phyloP scores from a whole-genome alignment of 208 protist genomes.

The Leishmania mexicana region DNA sequence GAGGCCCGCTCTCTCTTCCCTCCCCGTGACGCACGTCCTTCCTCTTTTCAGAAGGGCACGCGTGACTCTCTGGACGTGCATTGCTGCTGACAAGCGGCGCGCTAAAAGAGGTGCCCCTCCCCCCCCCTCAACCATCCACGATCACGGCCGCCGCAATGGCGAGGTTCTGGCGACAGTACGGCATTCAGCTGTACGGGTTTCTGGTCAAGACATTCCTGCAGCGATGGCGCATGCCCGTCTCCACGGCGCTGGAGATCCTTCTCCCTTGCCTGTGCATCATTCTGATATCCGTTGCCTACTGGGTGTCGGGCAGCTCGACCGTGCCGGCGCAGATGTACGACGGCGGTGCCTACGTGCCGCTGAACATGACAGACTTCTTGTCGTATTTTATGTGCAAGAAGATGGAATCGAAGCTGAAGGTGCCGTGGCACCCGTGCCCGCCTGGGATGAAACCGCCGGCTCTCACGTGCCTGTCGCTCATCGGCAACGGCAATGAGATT shows the following conservation, averaged over 20 bases:
- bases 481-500: constrained; percentile 38
- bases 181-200: constrained; percentile 68
- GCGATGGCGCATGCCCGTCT: constrained; percentile 51
- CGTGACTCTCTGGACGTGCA: neutral
- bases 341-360: constrained; percentile 2
- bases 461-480: constrained; percentile 34
- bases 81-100: neutral
- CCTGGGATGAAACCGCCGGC: neutral
- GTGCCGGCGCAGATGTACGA: constrained; percentile 38
- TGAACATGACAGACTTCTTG: constrained; percentile 31
- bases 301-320: constrained; percentile 33
- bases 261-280: constrained; percentile 69
- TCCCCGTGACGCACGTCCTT: constrained; percentile 1
- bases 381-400: constrained; percentile 30
- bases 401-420: constrained; percentile 10
- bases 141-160: neutral
- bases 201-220: constrained; percentile 70
- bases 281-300: constrained; percentile 60
- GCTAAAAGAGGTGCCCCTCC: neutral
- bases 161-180: constrained; percentile 33
- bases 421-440: constrained; percentile 32
- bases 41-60: constrained; percentile 3
- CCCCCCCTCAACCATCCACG: neutral
- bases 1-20: neutral
- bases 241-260: constrained; percentile 63